Percentiles rank a stretch among this genome's conserved stretches.
Conservation (phyloP, 768 basidiomycete species). For the Phylloporus rhodoxanthus region DNA sequence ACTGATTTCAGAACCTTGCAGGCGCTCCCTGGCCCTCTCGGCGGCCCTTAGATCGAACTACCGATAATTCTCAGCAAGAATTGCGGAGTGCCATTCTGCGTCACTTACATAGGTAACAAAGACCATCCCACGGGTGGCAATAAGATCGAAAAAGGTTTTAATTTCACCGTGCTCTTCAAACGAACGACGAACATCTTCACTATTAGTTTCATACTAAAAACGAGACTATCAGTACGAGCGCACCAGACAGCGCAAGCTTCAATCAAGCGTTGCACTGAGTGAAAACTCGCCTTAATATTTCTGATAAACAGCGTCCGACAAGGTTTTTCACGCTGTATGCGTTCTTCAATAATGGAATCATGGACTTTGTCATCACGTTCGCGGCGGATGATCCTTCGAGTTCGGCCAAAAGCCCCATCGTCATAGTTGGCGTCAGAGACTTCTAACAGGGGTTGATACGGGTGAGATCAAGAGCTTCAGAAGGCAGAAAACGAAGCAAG, state of each 20-base stretch:
- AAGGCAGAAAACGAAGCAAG: slow-evolving; percentile 38
- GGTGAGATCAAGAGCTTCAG: slow-evolving; percentile 44
- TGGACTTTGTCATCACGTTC: slow-evolving; percentile 87
- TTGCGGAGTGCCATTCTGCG: neutral
- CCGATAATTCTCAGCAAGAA: slow-evolving; percentile 8
- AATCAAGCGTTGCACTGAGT: slow-evolving; percentile 10
- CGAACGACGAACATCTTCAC: slow-evolving; percentile 72
- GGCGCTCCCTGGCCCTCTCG: slow-evolving; percentile 81
- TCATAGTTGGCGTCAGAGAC: slow-evolving; percentile 52
- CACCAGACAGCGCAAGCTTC: slow-evolving; percentile 4
- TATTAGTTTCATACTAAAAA: slow-evolving; percentile 79
- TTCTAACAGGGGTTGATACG: slow-evolving; percentile 50
- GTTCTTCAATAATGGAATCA: slow-evolving; percentile 88
- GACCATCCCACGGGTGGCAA: slow-evolving; percentile 94
- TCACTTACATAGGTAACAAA: slow-evolving; percentile 94
- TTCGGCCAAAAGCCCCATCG: slow-evolving; percentile 45
- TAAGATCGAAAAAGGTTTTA: slow-evolving; percentile 95
- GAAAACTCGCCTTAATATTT: slow-evolving; percentile 88
- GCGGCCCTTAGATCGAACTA: slow-evolving; percentile 93
- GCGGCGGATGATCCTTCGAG: slow-evolving; percentile 53
- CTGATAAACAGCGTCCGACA: slow-evolving; percentile 96
- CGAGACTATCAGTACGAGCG: slow-evolving; percentile 10
- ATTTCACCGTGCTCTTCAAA: slow-evolving; percentile 96
- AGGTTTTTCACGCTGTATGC: slow-evolving; percentile 88
- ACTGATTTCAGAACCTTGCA: slow-evolving; percentile 85